Base-by-base conservation (phyloP, 2,329 filamentous ascomycete species). In the Dothistroma pini region DNA sequence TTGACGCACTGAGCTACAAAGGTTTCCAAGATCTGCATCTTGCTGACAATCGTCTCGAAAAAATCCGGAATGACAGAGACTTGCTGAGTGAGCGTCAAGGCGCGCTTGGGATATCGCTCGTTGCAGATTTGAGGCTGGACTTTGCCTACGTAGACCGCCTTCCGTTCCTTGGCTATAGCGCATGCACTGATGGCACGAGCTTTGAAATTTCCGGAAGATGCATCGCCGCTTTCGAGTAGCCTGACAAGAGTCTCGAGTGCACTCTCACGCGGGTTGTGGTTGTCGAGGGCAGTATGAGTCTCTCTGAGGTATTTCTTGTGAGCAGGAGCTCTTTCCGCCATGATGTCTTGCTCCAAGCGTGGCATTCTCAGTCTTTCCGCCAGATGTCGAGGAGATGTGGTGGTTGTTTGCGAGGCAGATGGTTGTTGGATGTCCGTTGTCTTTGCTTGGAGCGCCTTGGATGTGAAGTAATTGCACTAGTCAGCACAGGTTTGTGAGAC, bases 21-120 rank as follows among this genome's bases (percentile, higher is more conserved):
- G 3, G 58, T 41, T 16, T 52, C 55, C n/a, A 49, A 31, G 35
- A 61, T 44, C 10, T 34, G 32, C 9, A 55, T 22, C 6, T 54
- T 29, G 14, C 22, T 14, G 7, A 61, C n/a, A 7, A 61, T 55
- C 6, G 22, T 53, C 21, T 58, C 56, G 31, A 61, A 31, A 19
- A 61, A 50, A n/a, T 61, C 56, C 19, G 56, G 32, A 41, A 52
- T 52, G 22, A 34, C 44, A 4, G 29, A 14, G 41, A 61, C 19
- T 29, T 14, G 29, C 31, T 54, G 52, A 19, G n/a, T 12, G 19
- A 41, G 31, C 8, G 16, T 6, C 16, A 54, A 19, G 31, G 52
- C 52, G 32, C 21, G 52, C 48, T 51, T 25, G 19, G 48, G 41
- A 44, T 14, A 44, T 16, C 41, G 16, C 41, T 44, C 14, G 41